Evolutionary conservation across 345 rosid genomes (phyloP), one percentile per base, ranked within the genome.

Genomic region (Ceriops tagal): DNA sequence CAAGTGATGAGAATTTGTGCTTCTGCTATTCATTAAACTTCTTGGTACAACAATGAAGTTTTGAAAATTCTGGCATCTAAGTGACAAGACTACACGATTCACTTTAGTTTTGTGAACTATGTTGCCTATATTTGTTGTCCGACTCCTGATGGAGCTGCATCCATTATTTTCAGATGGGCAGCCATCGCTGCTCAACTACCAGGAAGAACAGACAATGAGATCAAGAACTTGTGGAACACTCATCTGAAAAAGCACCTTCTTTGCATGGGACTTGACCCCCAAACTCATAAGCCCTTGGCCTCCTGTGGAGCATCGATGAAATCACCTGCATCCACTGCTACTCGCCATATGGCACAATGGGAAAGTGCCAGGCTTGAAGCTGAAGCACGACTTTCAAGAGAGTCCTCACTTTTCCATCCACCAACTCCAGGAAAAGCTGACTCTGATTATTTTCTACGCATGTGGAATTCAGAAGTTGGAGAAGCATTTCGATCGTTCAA

Each of bases 331-430:
- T 84, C 92, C 13, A 87, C 90, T 0, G 65, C 84, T 31, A 92
- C 96, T 0, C 93, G 99, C 18, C 99, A 95, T 78, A 92, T 90
- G 97, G 85, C 99, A 24, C 99, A 95, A n/a, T 95, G 99, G 99
- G 99, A 95, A 79, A 90, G 93, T 57, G 97, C 97, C n/a, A 81
- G 99, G 61, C 93, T 95, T 6, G 97, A 95, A 84, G 99, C 99
- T 16, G 99, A 95, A 68, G 96, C 96, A 0, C 82, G 98, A 58
- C 96, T 95, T 30, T 91, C 96, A 5, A 80, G 76, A 78, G 97
- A 87, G 53, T 91, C 92, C 1, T 58, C 83, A 49, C 81, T 88
- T 69, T 84, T 87, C 82, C 71, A 53, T 61, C 70, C 83, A 21
- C 78, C 80, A 43, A 66, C 75, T 24, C 34, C 59, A 2, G 70